Percentiles rank a stretch among this genome's conserved stretches.
These are phyloP conservation scores for Colletotrichum sp. DNA, from an alignment of 2,329 filamentous ascomycete genomes.

Conservation along the genomic window DNA sequence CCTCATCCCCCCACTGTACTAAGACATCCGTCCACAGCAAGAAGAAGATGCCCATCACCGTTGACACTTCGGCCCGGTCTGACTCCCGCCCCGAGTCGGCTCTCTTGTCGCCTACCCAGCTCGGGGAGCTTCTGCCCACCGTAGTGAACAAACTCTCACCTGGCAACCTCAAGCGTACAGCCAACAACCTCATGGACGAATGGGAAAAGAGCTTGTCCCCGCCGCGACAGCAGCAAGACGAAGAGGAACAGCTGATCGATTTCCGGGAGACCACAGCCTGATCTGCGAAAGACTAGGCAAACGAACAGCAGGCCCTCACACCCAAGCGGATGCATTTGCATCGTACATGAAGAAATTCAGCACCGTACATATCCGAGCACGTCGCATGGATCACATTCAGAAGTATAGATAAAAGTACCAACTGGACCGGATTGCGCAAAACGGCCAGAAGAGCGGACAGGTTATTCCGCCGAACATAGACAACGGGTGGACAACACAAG, in stretches of 20 bases:
- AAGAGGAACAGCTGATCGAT: slow-evolving; percentile 14
- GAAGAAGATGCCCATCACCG: slow-evolving; percentile 32
- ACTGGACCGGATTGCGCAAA: not conserved
- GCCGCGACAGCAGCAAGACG: slow-evolving; percentile 32
- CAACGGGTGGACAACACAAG: not conserved
- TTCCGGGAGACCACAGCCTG: slow-evolving; percentile 20
- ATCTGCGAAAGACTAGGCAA: not conserved
- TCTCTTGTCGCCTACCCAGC: slow-evolving; percentile 42
- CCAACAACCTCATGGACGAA: slow-evolving; percentile 86
- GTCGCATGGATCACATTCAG: not conserved
- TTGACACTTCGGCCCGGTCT: slow-evolving; percentile 28
- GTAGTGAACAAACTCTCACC: slow-evolving; percentile 75
- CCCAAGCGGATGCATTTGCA: not conserved
- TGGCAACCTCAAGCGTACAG: slow-evolving; percentile 79
- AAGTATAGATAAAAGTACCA: slow-evolving; percentile 17
- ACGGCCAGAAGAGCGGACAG: slow-evolving; percentile 3
- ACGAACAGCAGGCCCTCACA: not conserved
- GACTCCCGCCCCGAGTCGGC: slow-evolving; percentile 1
- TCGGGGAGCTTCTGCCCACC: slow-evolving; percentile 69
- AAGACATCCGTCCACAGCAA: slow-evolving; percentile 30
- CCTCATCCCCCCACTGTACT: slow-evolving; percentile 1
- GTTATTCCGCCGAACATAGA: slow-evolving; percentile 7
- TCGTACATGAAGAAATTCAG: not conserved
- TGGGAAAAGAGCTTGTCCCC: slow-evolving; percentile 83
- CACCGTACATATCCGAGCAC: not conserved